Conservation (phyloP, 805 yeast species). For the Kodamaea jinghongensis region DNA sequence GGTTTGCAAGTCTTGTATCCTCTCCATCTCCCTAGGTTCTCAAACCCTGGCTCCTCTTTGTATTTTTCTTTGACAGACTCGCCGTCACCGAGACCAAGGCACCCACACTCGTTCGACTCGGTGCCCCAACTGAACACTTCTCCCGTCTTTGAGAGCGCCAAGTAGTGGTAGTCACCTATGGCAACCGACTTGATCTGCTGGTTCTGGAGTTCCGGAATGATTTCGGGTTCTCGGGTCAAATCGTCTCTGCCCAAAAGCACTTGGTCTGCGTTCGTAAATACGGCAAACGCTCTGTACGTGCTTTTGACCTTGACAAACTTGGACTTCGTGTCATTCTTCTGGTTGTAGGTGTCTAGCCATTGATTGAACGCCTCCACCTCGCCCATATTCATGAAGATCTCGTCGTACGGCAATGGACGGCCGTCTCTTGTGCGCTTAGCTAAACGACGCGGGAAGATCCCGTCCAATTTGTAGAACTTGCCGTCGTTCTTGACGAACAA, state of each 20-base stretch:
- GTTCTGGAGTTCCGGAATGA: constrained; percentile 44
- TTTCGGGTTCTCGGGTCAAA: constrained; percentile 21
- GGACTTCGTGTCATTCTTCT: constrained; percentile 17
- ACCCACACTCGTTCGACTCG: constrained; percentile 62
- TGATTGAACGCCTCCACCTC: constrained; percentile 28
- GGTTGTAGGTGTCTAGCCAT: constrained; percentile 24
- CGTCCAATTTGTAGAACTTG: constrained; percentile 30
- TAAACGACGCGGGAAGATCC: constrained; percentile 4
- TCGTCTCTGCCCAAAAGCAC: constrained; percentile 40
- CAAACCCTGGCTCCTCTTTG: constrained; percentile 8
- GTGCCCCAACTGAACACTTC: constrained; percentile 64
- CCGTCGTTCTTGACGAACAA: constrained; percentile 50
- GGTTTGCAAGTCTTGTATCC: constrained; percentile 27
- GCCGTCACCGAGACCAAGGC: constrained; percentile 57
- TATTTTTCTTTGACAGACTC: constrained; percentile 10
- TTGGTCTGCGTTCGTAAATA: constrained; percentile 51
- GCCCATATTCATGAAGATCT: constrained; percentile 8
- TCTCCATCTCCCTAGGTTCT: constrained; percentile 28
- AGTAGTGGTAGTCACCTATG: constrained; percentile 68
- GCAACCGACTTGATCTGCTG: constrained; percentile 52
- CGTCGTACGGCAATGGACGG: constrained; percentile 6
- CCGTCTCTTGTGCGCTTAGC: constrained; percentile 3
- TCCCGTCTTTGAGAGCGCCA: constrained; percentile 63
- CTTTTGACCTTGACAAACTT: constrained; percentile 53
- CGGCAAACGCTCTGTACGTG: constrained; percentile 51